Evolutionary conservation across 371 early-diverging fungal species (phyloP).

Genomic region (Nosema muscidifuracis): DNA sequence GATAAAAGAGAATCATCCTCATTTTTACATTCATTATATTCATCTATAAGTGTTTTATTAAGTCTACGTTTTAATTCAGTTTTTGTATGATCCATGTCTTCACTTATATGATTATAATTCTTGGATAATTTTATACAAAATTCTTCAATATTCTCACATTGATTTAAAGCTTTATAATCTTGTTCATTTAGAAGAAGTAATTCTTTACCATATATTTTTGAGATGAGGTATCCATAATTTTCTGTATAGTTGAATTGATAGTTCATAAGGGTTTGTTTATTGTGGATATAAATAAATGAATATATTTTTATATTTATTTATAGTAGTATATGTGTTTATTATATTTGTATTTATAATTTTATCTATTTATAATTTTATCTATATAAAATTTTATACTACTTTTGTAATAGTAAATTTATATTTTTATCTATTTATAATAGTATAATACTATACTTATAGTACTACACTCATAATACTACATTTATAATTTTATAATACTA

Average conservation of each 20-base stretch:
- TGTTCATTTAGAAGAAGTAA: conserved; percentile 41
- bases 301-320: no score
- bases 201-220: conserved; percentile 52
- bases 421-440: no score
- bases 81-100: conserved; percentile 27
- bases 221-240: conserved; percentile 34
- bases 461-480: no score
- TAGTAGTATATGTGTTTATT: no score
- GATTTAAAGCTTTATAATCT: conserved; percentile 51
- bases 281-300: background rate
- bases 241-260: conserved; percentile 18
- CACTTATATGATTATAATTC: conserved; percentile 34
- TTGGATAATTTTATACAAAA: conserved; percentile 52
- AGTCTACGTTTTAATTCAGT: conserved; percentile 36
- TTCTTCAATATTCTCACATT: conserved; percentile 54
- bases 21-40: conserved; percentile 34
- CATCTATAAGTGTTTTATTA: conserved; percentile 32
- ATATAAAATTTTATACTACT: no score
- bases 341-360: no score
- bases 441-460: no score
- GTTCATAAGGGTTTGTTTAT: conserved; percentile 6
- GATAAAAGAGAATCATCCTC: background rate
- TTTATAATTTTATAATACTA: no score
- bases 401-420: no score
- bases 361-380: no score